Evolutionary conservation across 768 basidiomycete genomes (phyloP), one percentile per base, ranked within the genome.

Genomic region (Myochromella boudieri): DNA sequence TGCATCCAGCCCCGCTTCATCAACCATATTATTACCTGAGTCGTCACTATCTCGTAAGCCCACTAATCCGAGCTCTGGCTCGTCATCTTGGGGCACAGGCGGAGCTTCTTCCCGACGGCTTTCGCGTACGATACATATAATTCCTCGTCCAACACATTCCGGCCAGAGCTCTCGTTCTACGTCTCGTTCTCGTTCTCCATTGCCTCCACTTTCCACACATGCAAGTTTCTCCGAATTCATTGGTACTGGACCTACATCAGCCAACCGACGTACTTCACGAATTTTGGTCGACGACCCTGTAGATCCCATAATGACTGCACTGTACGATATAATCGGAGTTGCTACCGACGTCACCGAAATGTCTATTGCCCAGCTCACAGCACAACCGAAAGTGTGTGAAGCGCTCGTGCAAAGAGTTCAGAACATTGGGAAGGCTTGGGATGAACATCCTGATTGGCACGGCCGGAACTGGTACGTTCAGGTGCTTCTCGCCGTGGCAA

Each of bases 391-490:
- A 64, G 64, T 82, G 31, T 95, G 92, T 66, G 85, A 88, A 56
- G 76, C 85, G 49, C 80, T 95, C 50, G 94, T 99, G 18, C 89
- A 91, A 61, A 80, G 91, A 42, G 87, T 97, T 0, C 94, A 97
- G 67, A 77, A 77, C 49, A 90, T 97, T 52, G 97, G 97, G 54
- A 88, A 84, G 62, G 87, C 87, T 5, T 98, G 97, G 97, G 95
- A 97, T 56, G 92, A 95, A 41, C 91, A 97, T 68, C 91, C 94
- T 17, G 94, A 97, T 64, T 97, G 95, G 90, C 92, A 94, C 56
- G 95, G 97, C 20, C 78, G 95, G 47, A 92, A 89, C 49, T 99
- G 95, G 97, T 98, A 97, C 68, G 94, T 97, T 42, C 94, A 95
- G 62, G 86, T 97, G 21, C 77, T 98, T 4, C 84, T 97, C 39